phyloP scores from a whole-genome alignment of 2,329 filamentous ascomycete species.

The Neoscytalidium dimidiatum region DNA sequence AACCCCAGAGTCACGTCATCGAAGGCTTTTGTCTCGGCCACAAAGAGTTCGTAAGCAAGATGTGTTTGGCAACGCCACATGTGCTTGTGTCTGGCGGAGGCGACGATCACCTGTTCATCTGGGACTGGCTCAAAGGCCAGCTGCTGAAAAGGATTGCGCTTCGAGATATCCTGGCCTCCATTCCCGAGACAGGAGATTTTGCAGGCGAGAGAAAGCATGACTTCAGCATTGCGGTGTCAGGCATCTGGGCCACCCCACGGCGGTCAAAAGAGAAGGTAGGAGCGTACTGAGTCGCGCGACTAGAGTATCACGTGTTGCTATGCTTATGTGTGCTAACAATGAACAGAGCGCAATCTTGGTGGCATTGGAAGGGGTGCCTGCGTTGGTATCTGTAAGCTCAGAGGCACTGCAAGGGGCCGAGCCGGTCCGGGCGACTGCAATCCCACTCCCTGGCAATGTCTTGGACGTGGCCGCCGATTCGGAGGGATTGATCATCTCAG shows the following conservation, averaged over 20 bases:
- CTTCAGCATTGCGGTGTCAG: conserved; percentile 50
- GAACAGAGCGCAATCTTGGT: conserved; percentile 35
- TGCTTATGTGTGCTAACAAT: not conserved
- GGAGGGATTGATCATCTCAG: conserved; percentile 46
- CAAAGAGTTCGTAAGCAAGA: conserved; percentile 75
- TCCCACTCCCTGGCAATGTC: conserved; percentile 65
- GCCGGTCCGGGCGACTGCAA: conserved; percentile 23
- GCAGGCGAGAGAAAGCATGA: conserved; percentile 22
- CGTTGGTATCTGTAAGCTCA: conserved; percentile 63
- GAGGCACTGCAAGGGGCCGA: conserved; percentile 53
- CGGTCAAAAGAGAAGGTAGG: conserved; percentile 38
- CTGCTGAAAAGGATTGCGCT: conserved; percentile 57
- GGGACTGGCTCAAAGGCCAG: conserved; percentile 71
- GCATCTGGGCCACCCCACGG: conserved; percentile 49
- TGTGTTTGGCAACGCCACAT: conserved; percentile 67
- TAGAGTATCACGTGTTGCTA: not conserved
- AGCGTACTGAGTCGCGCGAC: conserved; percentile 31
- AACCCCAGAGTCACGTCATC: conserved; percentile 83
- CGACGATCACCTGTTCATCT: conserved; percentile 75
- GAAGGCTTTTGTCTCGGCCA: conserved; percentile 90
- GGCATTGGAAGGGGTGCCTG: conserved; percentile 53
- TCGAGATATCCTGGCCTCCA: conserved; percentile 22
- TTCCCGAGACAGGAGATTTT: conserved; percentile 12
- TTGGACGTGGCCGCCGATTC: conserved; percentile 53
- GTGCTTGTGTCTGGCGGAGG: conserved; percentile 84